A percentile compares a stretch with the other conserved stretches of the same genome.
These are phyloP conservation scores for Globisporangium yorkense DNA, from an alignment of 352 stramenopile species.

Conservation along the genomic window DNA sequence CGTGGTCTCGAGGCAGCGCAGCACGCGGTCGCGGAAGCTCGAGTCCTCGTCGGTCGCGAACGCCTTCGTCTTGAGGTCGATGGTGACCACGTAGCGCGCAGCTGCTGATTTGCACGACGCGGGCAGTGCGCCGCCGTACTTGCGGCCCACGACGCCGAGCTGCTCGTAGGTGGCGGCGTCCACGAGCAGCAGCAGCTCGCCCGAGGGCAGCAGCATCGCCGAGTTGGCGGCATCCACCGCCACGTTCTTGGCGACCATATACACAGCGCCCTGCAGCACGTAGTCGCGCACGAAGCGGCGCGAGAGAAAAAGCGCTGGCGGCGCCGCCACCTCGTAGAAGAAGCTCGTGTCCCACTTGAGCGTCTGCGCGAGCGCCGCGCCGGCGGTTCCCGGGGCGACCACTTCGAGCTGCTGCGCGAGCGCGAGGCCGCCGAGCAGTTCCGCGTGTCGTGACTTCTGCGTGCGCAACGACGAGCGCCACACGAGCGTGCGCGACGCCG, in stretches of 20 bases:
- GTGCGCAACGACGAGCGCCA: conserved; percentile 57
- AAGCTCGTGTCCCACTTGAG: conserved; percentile 79
- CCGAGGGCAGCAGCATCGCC: conserved; percentile 54
- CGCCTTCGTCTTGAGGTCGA: conserved; percentile 49
- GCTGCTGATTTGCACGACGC: conserved; percentile 11
- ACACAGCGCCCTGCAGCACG: conserved; percentile 36
- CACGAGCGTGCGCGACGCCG: conserved; percentile 38
- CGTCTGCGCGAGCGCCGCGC: conserved; percentile 28
- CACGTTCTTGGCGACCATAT: conserved; percentile 77
- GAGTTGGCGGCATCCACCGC: conserved; percentile 56
- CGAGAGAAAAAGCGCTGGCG: conserved; percentile 50
- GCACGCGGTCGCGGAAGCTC: conserved; percentile 31
- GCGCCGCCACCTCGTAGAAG: conserved; percentile 66
- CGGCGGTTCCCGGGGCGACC: conserved; percentile 32
- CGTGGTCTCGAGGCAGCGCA: conserved; percentile 35
- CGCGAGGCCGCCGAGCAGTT: conserved; percentile 37
- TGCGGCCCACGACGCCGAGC: conserved; percentile 61
- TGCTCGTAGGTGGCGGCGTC: conserved; percentile 60
- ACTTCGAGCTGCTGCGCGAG: conserved; percentile 75
- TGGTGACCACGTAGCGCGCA: conserved; percentile 45
- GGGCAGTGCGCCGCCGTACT: conserved; percentile 39
- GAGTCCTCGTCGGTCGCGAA: conserved; percentile 19
- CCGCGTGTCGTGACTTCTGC: conserved; percentile 36
- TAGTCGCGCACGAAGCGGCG: conserved; percentile 59
- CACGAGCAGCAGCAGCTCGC: conserved; percentile 66